Evolutionary conservation across 139 green algal species (phyloP).

Genomic region (Chlamydomonas eustigma): DNA sequence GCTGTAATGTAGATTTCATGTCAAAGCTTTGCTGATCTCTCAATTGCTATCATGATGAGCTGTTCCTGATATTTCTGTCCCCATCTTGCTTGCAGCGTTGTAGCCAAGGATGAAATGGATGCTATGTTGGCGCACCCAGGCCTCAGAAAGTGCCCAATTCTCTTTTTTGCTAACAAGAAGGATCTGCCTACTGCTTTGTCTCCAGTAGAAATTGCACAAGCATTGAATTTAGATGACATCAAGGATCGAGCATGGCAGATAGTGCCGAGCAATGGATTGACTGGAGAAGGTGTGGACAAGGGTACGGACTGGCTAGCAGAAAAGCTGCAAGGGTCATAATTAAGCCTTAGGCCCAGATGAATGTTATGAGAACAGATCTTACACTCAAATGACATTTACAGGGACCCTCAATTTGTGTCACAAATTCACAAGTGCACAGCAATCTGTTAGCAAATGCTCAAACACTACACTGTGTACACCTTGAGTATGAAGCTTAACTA

Average conservation of each 20-base stretch:
- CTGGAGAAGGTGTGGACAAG: slow-evolving; percentile 64
- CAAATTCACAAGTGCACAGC: too few relatives aligned
- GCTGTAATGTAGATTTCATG: too few relatives aligned
- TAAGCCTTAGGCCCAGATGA: too few relatives aligned
- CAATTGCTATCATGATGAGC: too few relatives aligned
- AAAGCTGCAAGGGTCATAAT: slow-evolving; percentile 27
- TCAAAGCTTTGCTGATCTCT: too few relatives aligned
- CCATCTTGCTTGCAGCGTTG: slow-evolving; percentile 34
- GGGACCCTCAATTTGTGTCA: too few relatives aligned
- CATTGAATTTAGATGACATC: slow-evolving; percentile 63
- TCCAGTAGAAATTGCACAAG: slow-evolving; percentile 61
- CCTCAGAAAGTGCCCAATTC: slow-evolving; percentile 50
- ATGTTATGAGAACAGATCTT: too few relatives aligned
- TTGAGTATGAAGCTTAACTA: too few relatives aligned
- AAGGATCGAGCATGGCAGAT: slow-evolving; percentile 75
- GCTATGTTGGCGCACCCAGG: slow-evolving; percentile 50
- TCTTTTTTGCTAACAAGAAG: slow-evolving; percentile 83
- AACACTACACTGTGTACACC: too few relatives aligned
- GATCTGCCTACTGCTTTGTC: slow-evolving; percentile 61
- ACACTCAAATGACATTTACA: too few relatives aligned
- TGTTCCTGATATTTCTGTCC: too few relatives aligned
- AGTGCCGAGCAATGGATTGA: slow-evolving; percentile 66
- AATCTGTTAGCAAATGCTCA: too few relatives aligned
- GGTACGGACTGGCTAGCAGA: slow-evolving; percentile 73
- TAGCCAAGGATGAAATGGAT: slow-evolving; percentile 64